Conservation (phyloP, 2,329 filamentous ascomycete species). For the Mycosphaerella sp. region DNA sequence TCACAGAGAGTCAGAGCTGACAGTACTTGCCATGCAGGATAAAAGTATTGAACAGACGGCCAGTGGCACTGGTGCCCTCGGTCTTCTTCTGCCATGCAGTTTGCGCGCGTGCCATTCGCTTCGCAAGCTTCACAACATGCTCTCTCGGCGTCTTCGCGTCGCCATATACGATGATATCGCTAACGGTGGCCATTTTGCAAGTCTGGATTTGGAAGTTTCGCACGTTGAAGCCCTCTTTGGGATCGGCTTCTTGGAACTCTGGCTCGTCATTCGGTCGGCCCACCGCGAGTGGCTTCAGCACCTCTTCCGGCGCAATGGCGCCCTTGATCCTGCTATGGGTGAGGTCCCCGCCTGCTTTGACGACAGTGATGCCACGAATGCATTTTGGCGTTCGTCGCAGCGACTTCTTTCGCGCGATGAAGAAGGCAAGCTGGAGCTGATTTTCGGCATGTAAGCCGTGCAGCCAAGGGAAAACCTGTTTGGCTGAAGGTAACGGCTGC, state of each 20-base stretch:
- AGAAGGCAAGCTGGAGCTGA: conserved; percentile 82
- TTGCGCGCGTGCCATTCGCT: conserved; percentile 68
- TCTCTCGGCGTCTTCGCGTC: conserved; percentile 58
- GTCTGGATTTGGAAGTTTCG: conserved; percentile 96
- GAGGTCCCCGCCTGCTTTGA: conserved; percentile 83
- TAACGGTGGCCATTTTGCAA: conserved; percentile 78
- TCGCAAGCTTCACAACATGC: conserved; percentile 59
- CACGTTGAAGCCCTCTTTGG: conserved; percentile 84
- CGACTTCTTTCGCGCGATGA: conserved; percentile 68
- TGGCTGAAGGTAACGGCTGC: conserved; percentile 76
- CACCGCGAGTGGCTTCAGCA: conserved; percentile 50
- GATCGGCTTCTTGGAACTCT: conserved; percentile 77
- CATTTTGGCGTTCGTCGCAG: conserved; percentile 66
- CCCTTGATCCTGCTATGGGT: conserved; percentile 72
- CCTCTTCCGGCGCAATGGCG: conserved; percentile 73
- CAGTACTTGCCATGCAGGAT: conserved; percentile 52
- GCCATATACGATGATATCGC: conserved; percentile 89
- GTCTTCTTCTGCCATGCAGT: conserved; percentile 64
- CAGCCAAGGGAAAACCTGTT: conserved; percentile 91
- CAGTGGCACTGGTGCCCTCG: conserved; percentile 38
- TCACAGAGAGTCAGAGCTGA: background rate
- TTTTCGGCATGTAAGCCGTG: conserved; percentile 89
- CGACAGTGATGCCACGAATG: conserved; percentile 72
- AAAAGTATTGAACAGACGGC: conserved; percentile 76
- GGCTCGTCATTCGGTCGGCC: conserved; percentile 34